These are phyloP conservation scores for Pilasporangium apinafurcum DNA, from an alignment of 352 stramenopile species.

Conservation along the genomic window DNA sequence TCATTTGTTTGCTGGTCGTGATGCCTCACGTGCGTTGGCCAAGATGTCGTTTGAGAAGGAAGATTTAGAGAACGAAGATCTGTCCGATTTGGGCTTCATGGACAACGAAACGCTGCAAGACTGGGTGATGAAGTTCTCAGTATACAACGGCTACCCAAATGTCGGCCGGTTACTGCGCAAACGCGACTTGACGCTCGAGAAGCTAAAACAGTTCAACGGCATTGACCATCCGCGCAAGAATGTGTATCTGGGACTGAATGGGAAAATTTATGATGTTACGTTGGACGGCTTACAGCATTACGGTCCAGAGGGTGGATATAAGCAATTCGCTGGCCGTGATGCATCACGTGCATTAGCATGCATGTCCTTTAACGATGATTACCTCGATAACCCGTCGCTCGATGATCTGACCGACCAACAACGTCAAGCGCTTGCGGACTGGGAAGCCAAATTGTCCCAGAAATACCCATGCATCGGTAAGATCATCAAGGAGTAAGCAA, in stretches of 20 bases:
- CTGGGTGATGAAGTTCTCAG: constrained; percentile 94
- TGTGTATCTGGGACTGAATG: constrained; percentile 92
- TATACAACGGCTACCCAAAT: constrained; percentile 95
- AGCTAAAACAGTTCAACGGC: constrained; percentile 85
- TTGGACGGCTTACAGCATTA: constrained; percentile 94
- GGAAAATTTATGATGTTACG: constrained; percentile 97
- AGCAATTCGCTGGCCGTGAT: constrained; percentile 94
- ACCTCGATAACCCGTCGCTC: constrained; percentile 89
- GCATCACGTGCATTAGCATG: constrained; percentile 92
- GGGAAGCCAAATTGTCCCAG: constrained; percentile 93
- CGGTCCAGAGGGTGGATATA: constrained; percentile 90
- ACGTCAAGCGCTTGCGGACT: constrained; percentile 92
- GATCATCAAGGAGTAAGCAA: constrained; percentile 23
- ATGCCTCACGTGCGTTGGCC: constrained; percentile 91
- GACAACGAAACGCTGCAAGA: constrained; percentile 85
- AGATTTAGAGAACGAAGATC: constrained; percentile 83
- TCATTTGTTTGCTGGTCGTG: constrained; percentile 93
- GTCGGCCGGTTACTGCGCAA: constrained; percentile 87
- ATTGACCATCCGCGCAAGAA: constrained; percentile 80
- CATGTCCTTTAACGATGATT: constrained; percentile 95
- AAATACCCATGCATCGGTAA: constrained; percentile 95
- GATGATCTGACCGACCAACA: constrained; percentile 91
- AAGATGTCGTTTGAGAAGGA: constrained; percentile 96
- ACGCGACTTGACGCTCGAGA: constrained; percentile 65
- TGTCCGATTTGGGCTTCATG: constrained; percentile 78